Percentiles rank a stretch among this genome's conserved stretches.
Conservation (phyloP, 305 asterid species). For the Solanum hybrid region DNA sequence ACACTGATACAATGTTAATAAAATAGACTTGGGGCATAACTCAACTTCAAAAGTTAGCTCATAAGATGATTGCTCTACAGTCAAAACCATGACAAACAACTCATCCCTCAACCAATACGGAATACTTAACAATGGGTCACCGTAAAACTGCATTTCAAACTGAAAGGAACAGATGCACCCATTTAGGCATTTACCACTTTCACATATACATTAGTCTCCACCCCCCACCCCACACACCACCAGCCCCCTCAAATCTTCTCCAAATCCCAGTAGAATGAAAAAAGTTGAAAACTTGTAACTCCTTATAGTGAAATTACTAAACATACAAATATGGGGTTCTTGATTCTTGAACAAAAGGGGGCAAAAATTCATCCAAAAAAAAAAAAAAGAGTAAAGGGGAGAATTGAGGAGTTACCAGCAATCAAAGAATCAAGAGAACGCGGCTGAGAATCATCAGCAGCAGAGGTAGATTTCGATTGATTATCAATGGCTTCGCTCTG, state of each 20-base stretch:
- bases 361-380: background rate
- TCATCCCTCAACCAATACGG: background rate
- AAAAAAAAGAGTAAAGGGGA: background rate
- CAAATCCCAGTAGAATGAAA: background rate
- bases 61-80: background rate
- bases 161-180: background rate
- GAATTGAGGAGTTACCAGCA: constrained; percentile 20
- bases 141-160: background rate
- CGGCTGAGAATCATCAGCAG: constrained; percentile 17
- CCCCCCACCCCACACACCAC: background rate
- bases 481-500: constrained; percentile 27
- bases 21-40: background rate
- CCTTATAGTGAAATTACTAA: background rate
- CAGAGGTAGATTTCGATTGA: constrained; percentile 10
- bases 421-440: constrained; percentile 63
- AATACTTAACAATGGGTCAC: no score
- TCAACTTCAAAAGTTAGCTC: background rate
- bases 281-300: background rate
- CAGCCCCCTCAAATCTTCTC: background rate
- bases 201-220: background rate
- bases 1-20: no score
- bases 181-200: background rate
- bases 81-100: background rate
- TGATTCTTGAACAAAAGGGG: background rate
- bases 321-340: background rate